Percentiles rank a stretch among this genome's conserved stretches.
These are phyloP conservation scores for Gremmenia infestans DNA, from an alignment of 2,329 filamentous ascomycete species.

Conservation along the genomic window DNA sequence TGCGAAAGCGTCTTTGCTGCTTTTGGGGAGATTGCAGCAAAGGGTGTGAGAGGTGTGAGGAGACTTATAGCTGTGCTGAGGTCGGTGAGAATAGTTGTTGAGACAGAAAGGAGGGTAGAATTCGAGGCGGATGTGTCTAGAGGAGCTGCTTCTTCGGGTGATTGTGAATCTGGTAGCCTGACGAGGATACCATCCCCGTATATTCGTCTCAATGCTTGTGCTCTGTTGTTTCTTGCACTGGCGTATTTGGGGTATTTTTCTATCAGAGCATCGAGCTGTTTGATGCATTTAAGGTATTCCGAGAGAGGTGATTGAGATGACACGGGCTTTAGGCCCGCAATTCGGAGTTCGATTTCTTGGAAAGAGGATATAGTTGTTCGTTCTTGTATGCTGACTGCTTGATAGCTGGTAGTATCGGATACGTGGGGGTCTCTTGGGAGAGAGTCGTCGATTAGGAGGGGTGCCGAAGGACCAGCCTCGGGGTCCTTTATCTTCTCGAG, in stretches of 20 bases:
- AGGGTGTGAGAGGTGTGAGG: constrained; percentile 48
- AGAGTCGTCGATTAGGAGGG: constrained; percentile 47
- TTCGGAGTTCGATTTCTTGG: constrained; percentile 50
- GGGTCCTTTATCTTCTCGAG: constrained; percentile 64
- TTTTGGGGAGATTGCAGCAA: constrained; percentile 54
- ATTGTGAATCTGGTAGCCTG: constrained; percentile 8
- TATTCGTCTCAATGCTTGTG: constrained; percentile 58
- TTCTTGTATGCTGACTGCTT: constrained; percentile 46
- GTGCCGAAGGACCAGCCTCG: constrained; percentile 52
- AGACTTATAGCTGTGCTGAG: constrained; percentile 54
- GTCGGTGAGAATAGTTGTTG: constrained; percentile 44
- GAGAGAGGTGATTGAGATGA: constrained; percentile 29
- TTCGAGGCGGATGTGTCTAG: constrained; percentile 37
- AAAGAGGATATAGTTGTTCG: constrained; percentile 49
- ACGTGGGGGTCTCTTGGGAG: constrained; percentile 53
- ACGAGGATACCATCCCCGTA: constrained; percentile 58
- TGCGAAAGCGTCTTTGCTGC: constrained; percentile 62
- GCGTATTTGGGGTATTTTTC: constrained; percentile 59
- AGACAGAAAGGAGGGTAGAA: constrained; percentile 38
- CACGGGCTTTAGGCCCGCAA: constrained; percentile 35
- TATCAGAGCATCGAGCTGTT: constrained; percentile 51
- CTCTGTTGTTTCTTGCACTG: constrained; percentile 69
- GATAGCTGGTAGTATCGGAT: constrained; percentile 46
- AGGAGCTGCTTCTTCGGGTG: not conserved
- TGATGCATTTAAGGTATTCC: constrained; percentile 45